Base-by-base conservation (phyloP, 805 yeast species). In the Candida khao-thaluensis region DNA sequence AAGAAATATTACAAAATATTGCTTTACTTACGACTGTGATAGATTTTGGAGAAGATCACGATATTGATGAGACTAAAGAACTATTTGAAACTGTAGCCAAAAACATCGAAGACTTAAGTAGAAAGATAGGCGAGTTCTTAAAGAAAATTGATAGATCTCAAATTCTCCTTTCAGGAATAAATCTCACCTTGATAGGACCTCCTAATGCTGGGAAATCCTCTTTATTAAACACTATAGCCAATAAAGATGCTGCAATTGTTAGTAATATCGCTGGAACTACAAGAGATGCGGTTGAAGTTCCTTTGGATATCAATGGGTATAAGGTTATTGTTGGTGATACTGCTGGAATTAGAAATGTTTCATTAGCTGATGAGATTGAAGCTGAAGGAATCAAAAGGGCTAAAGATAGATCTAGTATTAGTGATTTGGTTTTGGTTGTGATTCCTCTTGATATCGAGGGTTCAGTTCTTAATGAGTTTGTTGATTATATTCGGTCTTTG, bases 171-270 rank as follows among this genome's bases (percentile, higher is more conserved):
- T 69, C 74, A 17, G 99, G 99, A 1, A 79, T 91, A 20, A 77
- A 77, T 41, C 52, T 90, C 17, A 79, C 82, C 0, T 64, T 93
- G 7, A 48, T 90, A 10, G 99, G 99, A 0, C 93, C 95, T 5
- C 96, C 99, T 1, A 93, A 93, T 59, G 96, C 96, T 1, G 99
- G 99, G 0, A 93, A 93, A 56, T 89, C 96, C 3, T 86, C 96
- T 1, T 62, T 93, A 8, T 60, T 93, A 37, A 93, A 93, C 53
- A 54, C 64, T n/a, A 59, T 93, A 6, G 87, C 90, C 0, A 73
- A 81, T 42, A 77, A 84, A 16, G 95, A 89, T 16, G 84, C 88
- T 12, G 95, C 96, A 0, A 88, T 93, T 26, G 98, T 93, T 1
- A 87, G 96, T 55, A 80, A 80, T 26, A 76, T 85, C 4, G 95